Evolutionary conservation across 805 yeast species (phyloP), one percentile per base, ranked within the genome.

Genomic region (Suhomyces faveliae): DNA sequence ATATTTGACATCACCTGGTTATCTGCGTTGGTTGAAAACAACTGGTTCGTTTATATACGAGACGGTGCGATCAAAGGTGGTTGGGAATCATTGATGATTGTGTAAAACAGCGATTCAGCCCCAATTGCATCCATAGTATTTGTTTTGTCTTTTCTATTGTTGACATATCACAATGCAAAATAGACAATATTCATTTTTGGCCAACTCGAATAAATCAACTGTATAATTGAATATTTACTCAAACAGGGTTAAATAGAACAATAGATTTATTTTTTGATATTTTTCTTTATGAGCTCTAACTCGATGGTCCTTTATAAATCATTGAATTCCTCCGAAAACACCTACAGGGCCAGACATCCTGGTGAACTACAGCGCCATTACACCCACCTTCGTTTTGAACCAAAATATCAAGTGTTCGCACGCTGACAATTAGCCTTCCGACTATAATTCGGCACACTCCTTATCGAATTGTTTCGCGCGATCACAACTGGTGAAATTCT

Each of bases 221-320:
- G 10, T 24, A 13, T 23, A 21, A 30, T 27, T 35, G 30, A 21
- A 19, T 35, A n/a, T 10, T 42, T 42, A n/a, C 44, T 42, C 27
- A 30, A 42, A 13, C 38, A 29, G 38, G 44, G 25, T 30, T 42
- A 30, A 29, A 27, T 30, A 13, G 20, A n/a, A 37, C 40, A 37
- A 37, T 37, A 21, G 25, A 19, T 37, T 20, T 37, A 15, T 37
- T 37, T 2, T 37, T 11, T 21, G 17, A 19, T n/a, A 37, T 37
- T 19, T 17, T 20, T 19, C 15, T 11, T 33, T 15, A 27, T n/a
- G 30, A 27, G 21, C 37, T 33, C 21, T 3, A 37, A n/a, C 11
- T 19, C 23, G 20, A 20, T 22, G 7, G 17, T 12, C 22, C 17
- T 37, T 37, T 37, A 37, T 37, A 37, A 21, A 20, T 17, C 23